Evolutionary conservation across 2,329 filamentous ascomycete species (phyloP).

Genomic region (Onygenales sp.): DNA sequence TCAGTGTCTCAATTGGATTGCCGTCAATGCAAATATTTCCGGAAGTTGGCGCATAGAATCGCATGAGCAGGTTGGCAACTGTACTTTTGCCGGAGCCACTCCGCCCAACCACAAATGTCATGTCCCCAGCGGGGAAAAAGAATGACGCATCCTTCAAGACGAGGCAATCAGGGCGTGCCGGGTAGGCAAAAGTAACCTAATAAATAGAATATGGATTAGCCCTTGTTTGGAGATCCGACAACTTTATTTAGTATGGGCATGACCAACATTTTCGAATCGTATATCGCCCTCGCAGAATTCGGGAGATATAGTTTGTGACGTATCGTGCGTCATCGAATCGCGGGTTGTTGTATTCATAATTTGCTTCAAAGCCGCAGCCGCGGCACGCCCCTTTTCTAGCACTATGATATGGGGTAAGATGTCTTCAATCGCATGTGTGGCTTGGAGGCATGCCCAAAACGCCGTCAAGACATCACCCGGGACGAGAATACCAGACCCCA

Average conservation of each 20-base stretch:
- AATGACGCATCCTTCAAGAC: slow-evolving; percentile 57
- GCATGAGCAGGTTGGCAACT: slow-evolving; percentile 65
- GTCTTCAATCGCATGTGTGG: slow-evolving; percentile 64
- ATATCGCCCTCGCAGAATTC: slow-evolving; percentile 55
- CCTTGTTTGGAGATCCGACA: too few relatives aligned
- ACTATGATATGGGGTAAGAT: slow-evolving; percentile 69
- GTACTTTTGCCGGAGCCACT: slow-evolving; percentile 94
- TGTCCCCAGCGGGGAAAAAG: slow-evolving; percentile 60
- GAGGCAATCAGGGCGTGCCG: slow-evolving; percentile 51
- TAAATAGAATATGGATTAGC: slow-evolving; percentile 8
- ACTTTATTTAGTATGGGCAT: neutral
- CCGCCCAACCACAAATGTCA: slow-evolving; percentile 71
- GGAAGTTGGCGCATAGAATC: slow-evolving; percentile 59
- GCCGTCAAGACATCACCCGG: slow-evolving; percentile 67
- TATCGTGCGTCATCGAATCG: slow-evolving; percentile 15
- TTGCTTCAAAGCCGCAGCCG: slow-evolving; percentile 53
- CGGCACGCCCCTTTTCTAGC: slow-evolving; percentile 68
- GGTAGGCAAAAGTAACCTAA: slow-evolving; percentile 75
- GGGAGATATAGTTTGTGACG: slow-evolving; percentile 23
- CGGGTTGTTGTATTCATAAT: slow-evolving; percentile 28
- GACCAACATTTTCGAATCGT: slow-evolving; percentile 54
- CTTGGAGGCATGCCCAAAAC: slow-evolving; percentile 72
- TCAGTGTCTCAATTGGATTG: slow-evolving; percentile 49
- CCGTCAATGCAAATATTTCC: slow-evolving; percentile 65
- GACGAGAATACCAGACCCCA: slow-evolving; percentile 47